Evolutionary conservation across 208 protist genomes (phyloP), one percentile per base, ranked within the genome.

Genomic region (Entamoeba histolytica): DNA sequence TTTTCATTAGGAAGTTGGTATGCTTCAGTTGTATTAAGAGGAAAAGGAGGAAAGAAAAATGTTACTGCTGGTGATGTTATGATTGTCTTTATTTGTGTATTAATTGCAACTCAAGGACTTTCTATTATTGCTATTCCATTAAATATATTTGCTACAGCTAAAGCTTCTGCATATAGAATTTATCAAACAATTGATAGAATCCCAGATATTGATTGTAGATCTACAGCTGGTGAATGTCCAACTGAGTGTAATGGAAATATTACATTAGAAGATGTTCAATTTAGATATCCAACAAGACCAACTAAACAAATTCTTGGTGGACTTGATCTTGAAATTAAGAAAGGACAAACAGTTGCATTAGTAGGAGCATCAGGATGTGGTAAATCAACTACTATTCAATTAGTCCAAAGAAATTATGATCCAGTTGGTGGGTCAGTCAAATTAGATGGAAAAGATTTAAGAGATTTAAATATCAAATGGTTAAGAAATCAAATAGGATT

Each of bases 351-450:
- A 5, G 96, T 98, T 19, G 97, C 97, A 78, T 97, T 98, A 95
- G 97, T 98, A 35, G 97, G 97, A 0, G 96, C 97, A 4, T 98
- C 97, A 10, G 97, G 97, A 44, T 97, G 96, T 93, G 97, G 97
- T 49, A 98, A 98, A 94, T 97, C 96, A 94, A 98, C 97, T 94
- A 97, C 98, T 12, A 93, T 96, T 23, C 87, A n/a, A 12, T 96
- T 99, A 4, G 93, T 99, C 57, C 98, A 97, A 93, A 97, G 98
- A 93, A 98, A 98, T 95, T 99, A 97, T 94, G 96, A 98, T 92
- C 97, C 97, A 17, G 61, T 95, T 14, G 93, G 95, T 52, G 98
- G 98, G 44, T 39, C 93, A 61, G 96, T 99, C 92, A 94, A 97
- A 52, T 93, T 99, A 49, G 98, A 99, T 93, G 97, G 97, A 5